A percentile compares a stretch with the other conserved stretches of the same genome.
Conservation (phyloP, 75 land plant genomes). For the Cupressus sempervirens region DNA sequence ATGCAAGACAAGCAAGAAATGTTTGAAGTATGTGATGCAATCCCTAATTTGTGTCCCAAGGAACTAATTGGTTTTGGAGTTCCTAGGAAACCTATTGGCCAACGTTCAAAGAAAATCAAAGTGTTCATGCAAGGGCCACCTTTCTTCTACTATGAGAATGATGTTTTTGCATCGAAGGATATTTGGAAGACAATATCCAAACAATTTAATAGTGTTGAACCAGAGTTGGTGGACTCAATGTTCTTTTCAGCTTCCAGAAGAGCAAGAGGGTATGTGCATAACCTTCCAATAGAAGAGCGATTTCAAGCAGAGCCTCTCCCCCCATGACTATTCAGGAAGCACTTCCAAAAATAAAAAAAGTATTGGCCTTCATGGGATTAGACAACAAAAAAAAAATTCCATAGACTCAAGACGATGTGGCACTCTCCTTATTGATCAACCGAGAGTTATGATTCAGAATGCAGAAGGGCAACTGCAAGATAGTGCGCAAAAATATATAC, state of each 20-base stretch:
- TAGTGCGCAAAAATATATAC: too few relatives aligned
- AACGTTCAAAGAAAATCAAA: constrained; percentile 16
- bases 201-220: too few relatives aligned
- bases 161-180: constrained; percentile 61
- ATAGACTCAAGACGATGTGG: constrained; percentile 36
- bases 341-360: constrained; percentile 48
- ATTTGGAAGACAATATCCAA: constrained; percentile 57
- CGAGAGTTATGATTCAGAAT: constrained; percentile 32
- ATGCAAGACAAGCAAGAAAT: too few relatives aligned
- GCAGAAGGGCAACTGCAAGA: constrained; percentile 27
- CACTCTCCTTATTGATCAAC: constrained; percentile 32
- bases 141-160: constrained; percentile 77
- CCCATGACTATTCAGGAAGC: constrained; percentile 62
- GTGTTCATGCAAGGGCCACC: constrained; percentile 57
- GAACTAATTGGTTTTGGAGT: too few relatives aligned
- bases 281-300: too few relatives aligned
- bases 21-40: too few relatives aligned
- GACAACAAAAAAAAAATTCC: constrained; percentile 49
- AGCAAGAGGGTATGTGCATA: too few relatives aligned
- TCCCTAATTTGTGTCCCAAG: too few relatives aligned
- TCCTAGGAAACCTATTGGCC: constrained; percentile 15
- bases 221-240: too few relatives aligned
- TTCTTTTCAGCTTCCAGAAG: too few relatives aligned
- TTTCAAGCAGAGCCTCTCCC: constrained; percentile 34
- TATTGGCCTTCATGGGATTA: constrained; percentile 92